Conservation (phyloP, 805 yeast species). For the Candida odintsovae region DNA sequence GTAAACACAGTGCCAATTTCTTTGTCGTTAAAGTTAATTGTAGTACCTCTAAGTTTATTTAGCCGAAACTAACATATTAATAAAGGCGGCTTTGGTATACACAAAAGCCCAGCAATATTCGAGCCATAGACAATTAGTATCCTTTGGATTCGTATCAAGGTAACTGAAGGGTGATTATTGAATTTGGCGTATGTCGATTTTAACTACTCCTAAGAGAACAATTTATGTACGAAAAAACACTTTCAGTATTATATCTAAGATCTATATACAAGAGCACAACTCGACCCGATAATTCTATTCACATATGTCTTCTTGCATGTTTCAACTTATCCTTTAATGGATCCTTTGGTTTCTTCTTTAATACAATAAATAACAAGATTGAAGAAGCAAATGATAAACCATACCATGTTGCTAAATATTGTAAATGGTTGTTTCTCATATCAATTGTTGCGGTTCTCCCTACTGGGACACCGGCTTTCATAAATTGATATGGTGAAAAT, state of each 20-base stretch:
- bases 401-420: conserved; percentile 93
- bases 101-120: too few relatives aligned
- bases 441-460: conserved; percentile 80
- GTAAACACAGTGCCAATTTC: too few relatives aligned
- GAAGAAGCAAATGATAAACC: conserved; percentile 74
- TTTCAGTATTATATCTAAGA: not conserved
- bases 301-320: conserved; percentile 41
- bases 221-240: too few relatives aligned
- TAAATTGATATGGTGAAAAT: conserved; percentile 51
- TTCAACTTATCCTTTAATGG: conserved; percentile 41
- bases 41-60: too few relatives aligned
- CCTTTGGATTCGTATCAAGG: too few relatives aligned
- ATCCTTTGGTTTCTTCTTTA: conserved; percentile 37
- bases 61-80: too few relatives aligned
- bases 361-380: conserved; percentile 51
- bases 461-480: conserved; percentile 82
- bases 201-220: too few relatives aligned
- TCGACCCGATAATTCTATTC: not conserved
- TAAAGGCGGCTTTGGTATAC: too few relatives aligned
- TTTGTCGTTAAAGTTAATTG: too few relatives aligned
- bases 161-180: too few relatives aligned
- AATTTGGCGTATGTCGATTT: too few relatives aligned
- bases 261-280: conserved; percentile 1
- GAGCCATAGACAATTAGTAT: too few relatives aligned
- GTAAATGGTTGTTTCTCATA: conserved; percentile 83